These are phyloP conservation scores for Penstemon eatonii DNA, from an alignment of 257 asterid genomes.

Conservation along the genomic window DNA sequence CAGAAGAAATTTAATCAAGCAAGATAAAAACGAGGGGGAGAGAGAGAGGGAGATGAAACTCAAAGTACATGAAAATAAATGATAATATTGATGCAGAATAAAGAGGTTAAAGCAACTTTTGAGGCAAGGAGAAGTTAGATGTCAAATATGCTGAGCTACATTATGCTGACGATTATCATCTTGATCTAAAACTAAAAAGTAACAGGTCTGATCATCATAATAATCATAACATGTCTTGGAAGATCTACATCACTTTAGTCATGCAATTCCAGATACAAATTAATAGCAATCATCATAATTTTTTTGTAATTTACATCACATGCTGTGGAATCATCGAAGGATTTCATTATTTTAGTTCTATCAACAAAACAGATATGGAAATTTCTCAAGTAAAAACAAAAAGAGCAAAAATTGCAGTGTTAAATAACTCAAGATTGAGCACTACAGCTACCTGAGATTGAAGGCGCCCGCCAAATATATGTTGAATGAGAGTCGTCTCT, in stretches of 20 bases:
- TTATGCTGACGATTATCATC: conserved; percentile 8
- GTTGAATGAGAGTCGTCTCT: conserved; percentile 96
- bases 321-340: conserved; percentile 6
- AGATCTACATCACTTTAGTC: conserved; percentile 4
- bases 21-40: conserved; percentile 2
- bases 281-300: not conserved
- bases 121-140: not conserved
- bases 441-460: conserved; percentile 83
- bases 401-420: not conserved
- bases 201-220: conserved; percentile 1
- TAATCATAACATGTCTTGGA: conserved; percentile 7
- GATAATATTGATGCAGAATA: conserved; percentile 4
- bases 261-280: conserved; percentile 8
- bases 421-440: conserved; percentile 10
- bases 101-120: conserved; percentile 2
- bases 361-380: conserved; percentile 6
- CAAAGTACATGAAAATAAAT: conserved; percentile 4
- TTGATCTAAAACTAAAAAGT: not conserved
- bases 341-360: not conserved
- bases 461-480: conserved; percentile 93
- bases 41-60: conserved; percentile 5
- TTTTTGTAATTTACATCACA: not conserved
- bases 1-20: conserved; percentile 18
- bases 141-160: conserved; percentile 1
- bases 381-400: not conserved